These are phyloP conservation scores for Eucalyptus regnans DNA, from an alignment of 345 rosid species.

Conservation along the genomic window DNA sequence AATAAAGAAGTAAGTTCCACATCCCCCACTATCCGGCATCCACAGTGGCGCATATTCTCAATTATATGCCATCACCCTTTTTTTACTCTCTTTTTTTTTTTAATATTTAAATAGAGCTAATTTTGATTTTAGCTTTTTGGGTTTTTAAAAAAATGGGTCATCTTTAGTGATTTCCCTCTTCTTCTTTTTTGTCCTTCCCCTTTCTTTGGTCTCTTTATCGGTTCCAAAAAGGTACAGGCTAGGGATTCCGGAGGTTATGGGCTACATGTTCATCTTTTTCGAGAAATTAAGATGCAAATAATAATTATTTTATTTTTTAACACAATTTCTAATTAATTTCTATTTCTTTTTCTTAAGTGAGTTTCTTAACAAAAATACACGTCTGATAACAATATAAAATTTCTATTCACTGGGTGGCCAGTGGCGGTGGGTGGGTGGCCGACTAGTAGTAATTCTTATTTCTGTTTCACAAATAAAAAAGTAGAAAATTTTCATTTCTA, in stretches of 20 bases:
- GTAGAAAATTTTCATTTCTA: no score
- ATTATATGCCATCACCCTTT: neutral
- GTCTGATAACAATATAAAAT: fast-evolving
- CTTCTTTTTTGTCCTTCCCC: neutral
- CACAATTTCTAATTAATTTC: no score
- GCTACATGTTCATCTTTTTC: neutral
- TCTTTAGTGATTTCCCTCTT: neutral
- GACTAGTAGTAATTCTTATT: no score
- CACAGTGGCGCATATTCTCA: neutral
- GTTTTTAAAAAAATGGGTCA: neutral
- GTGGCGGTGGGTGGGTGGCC: fast-evolving
- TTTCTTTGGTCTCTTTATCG: neutral
- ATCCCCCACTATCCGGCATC: neutral
- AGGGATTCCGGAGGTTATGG: neutral
- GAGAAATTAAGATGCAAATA: fast-evolving
- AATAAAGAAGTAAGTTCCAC: neutral
- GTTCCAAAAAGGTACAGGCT: neutral
- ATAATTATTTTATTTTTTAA: no score
- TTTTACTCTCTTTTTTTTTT: fast-evolving
- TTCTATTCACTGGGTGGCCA: fast-evolving
- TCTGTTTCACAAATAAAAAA: fast-evolving
- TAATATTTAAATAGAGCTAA: neutral
- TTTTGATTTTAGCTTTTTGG: neutral
- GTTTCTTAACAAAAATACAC: fast-evolving
- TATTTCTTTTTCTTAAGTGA: fast-evolving